A percentile compares a stretch with the other conserved stretches of the same genome.
Conservation (phyloP, 139 green algal species). For the Nannochloris sp. region DNA sequence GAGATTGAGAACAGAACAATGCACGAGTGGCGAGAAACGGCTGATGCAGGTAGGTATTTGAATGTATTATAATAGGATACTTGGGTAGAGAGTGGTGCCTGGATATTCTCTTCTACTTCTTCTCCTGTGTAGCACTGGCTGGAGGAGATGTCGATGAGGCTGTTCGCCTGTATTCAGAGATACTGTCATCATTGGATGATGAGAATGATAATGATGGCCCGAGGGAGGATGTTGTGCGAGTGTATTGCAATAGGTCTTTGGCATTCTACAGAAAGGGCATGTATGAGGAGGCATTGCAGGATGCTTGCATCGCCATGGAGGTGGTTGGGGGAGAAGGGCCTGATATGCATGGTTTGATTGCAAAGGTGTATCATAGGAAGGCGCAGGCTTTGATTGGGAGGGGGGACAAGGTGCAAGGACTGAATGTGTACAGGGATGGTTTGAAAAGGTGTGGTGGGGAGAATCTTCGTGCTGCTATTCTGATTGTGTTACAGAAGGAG, state of each 20-base stretch:
- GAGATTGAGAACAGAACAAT: no score
- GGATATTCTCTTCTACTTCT: no score
- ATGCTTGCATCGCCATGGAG: conserved; percentile 11
- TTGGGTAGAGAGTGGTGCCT: no score
- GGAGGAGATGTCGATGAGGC: no score
- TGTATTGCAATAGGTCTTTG: background rate
- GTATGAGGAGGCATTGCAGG: conserved; percentile 8
- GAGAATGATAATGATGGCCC: background rate
- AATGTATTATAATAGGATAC: no score
- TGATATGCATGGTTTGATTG: background rate
- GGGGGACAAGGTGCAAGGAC: conserved; percentile 4
- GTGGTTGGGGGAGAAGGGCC: background rate
- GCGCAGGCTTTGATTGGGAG: conserved; percentile 11
- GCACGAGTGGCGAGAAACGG: no score
- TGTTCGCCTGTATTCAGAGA: no score
- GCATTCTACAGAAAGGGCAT: conserved; percentile 2
- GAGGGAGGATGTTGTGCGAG: no score
- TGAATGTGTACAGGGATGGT: conserved; percentile 12
- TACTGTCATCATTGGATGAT: no score
- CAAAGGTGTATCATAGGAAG: conserved; percentile 25
- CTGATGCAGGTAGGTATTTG: no score
- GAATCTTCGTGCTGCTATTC: conserved; percentile 13
- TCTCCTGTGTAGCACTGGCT: no score
- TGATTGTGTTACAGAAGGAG: conserved; percentile 9
- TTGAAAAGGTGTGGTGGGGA: conserved; percentile 4